Evolutionary conservation across 306 rosid species (phyloP), one percentile per base, ranked within the genome.

Genomic region (Ziziphus jujuba): DNA sequence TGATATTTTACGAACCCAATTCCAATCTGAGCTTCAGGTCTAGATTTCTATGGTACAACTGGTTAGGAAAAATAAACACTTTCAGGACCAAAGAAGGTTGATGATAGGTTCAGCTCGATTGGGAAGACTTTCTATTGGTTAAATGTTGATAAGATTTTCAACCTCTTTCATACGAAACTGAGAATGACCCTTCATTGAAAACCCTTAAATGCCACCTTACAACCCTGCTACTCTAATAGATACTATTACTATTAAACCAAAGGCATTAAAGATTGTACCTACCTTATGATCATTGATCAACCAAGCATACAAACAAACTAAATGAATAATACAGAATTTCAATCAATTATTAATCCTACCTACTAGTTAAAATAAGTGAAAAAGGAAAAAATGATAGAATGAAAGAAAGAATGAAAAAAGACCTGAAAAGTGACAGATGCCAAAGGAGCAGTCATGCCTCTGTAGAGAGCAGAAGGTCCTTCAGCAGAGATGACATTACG

Each of bases 391-490:
- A n/a, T n/a, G n/a, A 0, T 1, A 55, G 48, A 1, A 21, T 19
- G 8, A 23, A n/a, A 14, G 5, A 15, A 2, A 23, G 17, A 16
- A 19, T 40, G 6, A 9, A 28, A 9, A 48, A 47, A 35, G 59
- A 88, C 99, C 99, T 93, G 99, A 55, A 93, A 82, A 66, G 97
- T 77, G 77, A 90, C 93, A 10, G 97, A 81, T 7, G 89, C 96
- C 70, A 93, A 73, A 8, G 97, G 99, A 15, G 97, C 85, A 7
- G 66, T 74, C 96, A 93, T 93, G 80, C 99, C 97, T 64, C 89
- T 82, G 80, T 86, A 93, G 40, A 93, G 82, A 65, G 90, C 88
- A 60, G 71, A 17, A 24, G 85, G 85, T 47, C 97, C 99, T 78
- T 87, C 87, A 7, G 61, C 68, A 21, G 79, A 47, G 12, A 90